A percentile compares a stretch with the other conserved stretches of the same genome.
Evolutionary conservation across 345 rosid genomes (phyloP).

Genomic region (Hevea brasiliensis): DNA sequence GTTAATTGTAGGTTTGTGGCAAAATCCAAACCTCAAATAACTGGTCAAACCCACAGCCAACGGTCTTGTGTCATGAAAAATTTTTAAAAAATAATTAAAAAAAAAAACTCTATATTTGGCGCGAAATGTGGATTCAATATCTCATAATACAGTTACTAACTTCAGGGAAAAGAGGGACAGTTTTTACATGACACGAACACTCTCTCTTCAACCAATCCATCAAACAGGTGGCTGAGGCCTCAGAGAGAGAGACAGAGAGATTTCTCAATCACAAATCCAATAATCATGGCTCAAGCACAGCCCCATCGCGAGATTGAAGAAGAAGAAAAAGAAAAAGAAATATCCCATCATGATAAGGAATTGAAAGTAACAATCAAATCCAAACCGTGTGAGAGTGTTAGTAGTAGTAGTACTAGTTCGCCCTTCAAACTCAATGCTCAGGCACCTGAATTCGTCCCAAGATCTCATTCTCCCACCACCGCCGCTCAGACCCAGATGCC

Average conservation of each 20-base stretch:
- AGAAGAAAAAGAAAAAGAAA: constrained; percentile 30
- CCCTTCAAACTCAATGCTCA: constrained; percentile 91
- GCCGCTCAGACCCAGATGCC: constrained; percentile 34
- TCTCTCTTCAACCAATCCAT: background rate
- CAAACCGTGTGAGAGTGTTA: background rate
- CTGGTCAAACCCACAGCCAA: constrained; percentile 46
- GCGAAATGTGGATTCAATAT: constrained; percentile 58
- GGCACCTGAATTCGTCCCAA: constrained; percentile 88
- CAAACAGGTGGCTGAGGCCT: background rate
- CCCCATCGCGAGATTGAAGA: constrained; percentile 32
- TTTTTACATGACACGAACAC: background rate
- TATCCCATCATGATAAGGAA: background rate
- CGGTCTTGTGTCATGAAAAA: constrained; percentile 30
- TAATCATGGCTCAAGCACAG: constrained; percentile 60
- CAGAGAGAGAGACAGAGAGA: constrained; percentile 21
- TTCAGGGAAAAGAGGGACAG: constrained; percentile 36
- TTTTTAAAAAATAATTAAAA: background rate
- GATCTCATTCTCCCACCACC: constrained; percentile 35
- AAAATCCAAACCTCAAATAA: constrained; percentile 23
- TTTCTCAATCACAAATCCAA: constrained; percentile 3
- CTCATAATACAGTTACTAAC: constrained; percentile 42
- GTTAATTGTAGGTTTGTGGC: background rate
- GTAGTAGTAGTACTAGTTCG: constrained; percentile 1
- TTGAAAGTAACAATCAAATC: constrained; percentile 30
- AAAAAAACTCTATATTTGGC: constrained; percentile 35